These are phyloP conservation scores for Lolium rigidum DNA, from an alignment of 176 grass and related monocot species.

Conservation along the genomic window DNA sequence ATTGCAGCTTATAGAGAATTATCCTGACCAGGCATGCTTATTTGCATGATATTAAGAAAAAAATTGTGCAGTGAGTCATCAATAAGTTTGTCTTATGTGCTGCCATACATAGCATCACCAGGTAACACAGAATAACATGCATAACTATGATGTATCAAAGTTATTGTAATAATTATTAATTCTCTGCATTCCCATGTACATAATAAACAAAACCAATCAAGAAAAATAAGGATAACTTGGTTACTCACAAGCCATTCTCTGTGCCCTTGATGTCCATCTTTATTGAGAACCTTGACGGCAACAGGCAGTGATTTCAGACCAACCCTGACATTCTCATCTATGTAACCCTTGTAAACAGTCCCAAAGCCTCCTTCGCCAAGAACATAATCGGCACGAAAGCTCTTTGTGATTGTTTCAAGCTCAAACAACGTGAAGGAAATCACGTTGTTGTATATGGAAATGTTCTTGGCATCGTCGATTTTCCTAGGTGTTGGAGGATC, in stretches of 20 bases:
- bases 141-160: neutral
- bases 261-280: constrained; percentile 97
- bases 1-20: constrained; percentile 10
- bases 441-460: constrained; percentile 93
- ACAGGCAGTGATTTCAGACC: constrained; percentile 92
- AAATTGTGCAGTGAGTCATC: constrained; percentile 11
- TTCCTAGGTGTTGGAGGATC: constrained; percentile 76
- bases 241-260: constrained; percentile 98
- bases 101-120: neutral
- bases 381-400: constrained; percentile 87
- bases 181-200: neutral
- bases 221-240: constrained; percentile 31
- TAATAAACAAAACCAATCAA: neutral
- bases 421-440: constrained; percentile 93
- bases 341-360: constrained; percentile 97
- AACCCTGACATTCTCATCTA: constrained; percentile 98
- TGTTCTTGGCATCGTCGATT: constrained; percentile 88
- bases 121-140: neutral
- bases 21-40: neutral
- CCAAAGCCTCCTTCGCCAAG: constrained; percentile 98
- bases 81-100: neutral
- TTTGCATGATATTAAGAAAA: constrained; percentile 26
- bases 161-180: neutral
- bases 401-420: constrained; percentile 97
- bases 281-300: constrained; percentile 96